Evolutionary conservation across 192 early-diverging fungal genomes (phyloP), one percentile per base, ranked within the genome.

Genomic region (Podila verticillata): DNA sequence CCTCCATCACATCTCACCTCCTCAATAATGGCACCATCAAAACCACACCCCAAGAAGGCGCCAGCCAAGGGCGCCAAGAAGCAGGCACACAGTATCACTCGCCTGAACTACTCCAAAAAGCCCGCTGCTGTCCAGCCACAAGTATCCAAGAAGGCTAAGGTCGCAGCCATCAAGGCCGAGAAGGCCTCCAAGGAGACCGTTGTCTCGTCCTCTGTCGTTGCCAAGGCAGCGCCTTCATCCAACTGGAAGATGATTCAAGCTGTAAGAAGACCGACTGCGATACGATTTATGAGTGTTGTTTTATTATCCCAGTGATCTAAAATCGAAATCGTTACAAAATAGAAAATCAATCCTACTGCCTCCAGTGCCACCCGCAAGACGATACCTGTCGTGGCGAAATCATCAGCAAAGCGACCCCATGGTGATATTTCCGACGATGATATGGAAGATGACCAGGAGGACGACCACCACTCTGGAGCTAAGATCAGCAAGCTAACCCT

Each of bases 231-330:
- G 0, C 82, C 84, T 28, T 88, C 87, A 10, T 84, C 85, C 7
- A 88, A 88, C 66, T 88, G 87, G 87, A 88, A 88, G 47, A 82
- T 69, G 36, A 67, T 88, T 2, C 61, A 66, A 51, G 51, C 82
- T 57, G 85, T 87, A 82, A 70, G 70, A 28, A 32, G 30, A 19
- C 0, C 7, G 6, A 17, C 39, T 44, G 1, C 10, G 13, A 4
- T 15, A 44, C 10, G 13, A 0, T 44, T 10, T 44, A 31, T 5
- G 0, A 4, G 67, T 19, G 12, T 22, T 30, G 10, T 44, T 4
- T 4, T 64, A 20, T 24, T 13, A 2, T 32, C 57, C n/a, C 5
- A 48, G 51, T 3, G 51, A 54, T 22, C 22, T 54, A 54, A 24
- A 6, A 4, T 26, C 19, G n/a, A 13, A 49, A 1, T 36, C 30